A percentile compares a stretch with the other conserved stretches of the same genome.
These are phyloP conservation scores for Salvia rosmarinus DNA, from an alignment of 257 asterid genomes.

Conservation along the genomic window DNA sequence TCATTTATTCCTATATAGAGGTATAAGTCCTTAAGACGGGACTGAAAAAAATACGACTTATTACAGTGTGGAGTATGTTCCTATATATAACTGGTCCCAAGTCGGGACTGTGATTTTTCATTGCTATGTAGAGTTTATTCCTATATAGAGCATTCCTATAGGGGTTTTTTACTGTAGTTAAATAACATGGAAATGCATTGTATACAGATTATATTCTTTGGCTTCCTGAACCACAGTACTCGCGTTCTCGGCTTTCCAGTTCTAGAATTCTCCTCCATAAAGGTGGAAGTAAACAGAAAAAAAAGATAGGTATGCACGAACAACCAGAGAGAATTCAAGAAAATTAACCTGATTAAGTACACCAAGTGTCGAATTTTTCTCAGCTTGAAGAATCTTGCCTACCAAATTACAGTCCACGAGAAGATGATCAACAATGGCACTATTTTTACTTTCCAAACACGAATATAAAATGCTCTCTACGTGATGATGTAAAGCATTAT, in stretches of 20 bases:
- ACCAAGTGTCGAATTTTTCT: slow-evolving; percentile 58
- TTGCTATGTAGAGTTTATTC: no score
- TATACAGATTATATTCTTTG: slow-evolving; percentile 7
- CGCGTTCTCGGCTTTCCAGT: slow-evolving; percentile 16
- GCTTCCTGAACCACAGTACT: slow-evolving; percentile 17
- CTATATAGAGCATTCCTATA: no score
- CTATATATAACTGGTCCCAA: no score
- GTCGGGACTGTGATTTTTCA: no score
- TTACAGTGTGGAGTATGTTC: no score
- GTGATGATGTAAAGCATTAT: slow-evolving; percentile 94
- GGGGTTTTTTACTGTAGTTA: no score
- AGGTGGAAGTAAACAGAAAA: slow-evolving; percentile 26
- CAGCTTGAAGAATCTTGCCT: slow-evolving; percentile 74
- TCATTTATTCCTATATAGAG: no score
- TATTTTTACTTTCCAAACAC: slow-evolving; percentile 81
- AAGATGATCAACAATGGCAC: slow-evolving; percentile 64
- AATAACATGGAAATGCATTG: neutral
- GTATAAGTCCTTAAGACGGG: no score
- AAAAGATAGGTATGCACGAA: slow-evolving; percentile 3
- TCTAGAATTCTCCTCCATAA: slow-evolving; percentile 11
- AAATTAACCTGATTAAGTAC: slow-evolving; percentile 59
- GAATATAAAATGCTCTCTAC: slow-evolving; percentile 90
- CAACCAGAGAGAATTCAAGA: slow-evolving; percentile 9
- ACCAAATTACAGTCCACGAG: slow-evolving; percentile 69
- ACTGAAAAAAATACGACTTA: no score